Evolutionary conservation across 805 yeast genomes (phyloP), one percentile per base, ranked within the genome.

Genomic region (Kazachstania bromeliacearum): DNA sequence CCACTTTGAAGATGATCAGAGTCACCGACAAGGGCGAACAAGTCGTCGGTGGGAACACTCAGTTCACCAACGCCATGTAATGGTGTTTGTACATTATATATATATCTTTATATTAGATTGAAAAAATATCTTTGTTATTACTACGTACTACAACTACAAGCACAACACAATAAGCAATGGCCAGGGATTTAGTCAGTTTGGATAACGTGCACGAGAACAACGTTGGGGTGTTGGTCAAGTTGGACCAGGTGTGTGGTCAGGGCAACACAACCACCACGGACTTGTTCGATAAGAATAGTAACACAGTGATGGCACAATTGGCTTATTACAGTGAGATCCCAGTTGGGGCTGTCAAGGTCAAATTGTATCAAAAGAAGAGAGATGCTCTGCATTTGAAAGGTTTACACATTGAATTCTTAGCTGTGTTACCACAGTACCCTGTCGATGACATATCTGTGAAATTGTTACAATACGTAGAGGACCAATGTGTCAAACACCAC

Each of bases 321-420:
- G 82, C 79, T 0, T 82, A 67, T 59, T 80, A 68, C 57, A 71
- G 79, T 33, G 95, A 81, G 50, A 71, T 82, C 5, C 85, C 95
- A 6, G 89, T 85, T 4, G 95, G 92, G 12, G 79, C 77, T 4
- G 62, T 85, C 33, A 76, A 77, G 41, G 79, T 81, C 37, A 60
- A 70, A 36, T 66, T 68, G 38, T 64, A 73, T 15, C 47, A 62
- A 10, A 63, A 67, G 31, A 64, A 62, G n/a, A 47, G 65, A 4
- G 64, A 55, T 5, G 58, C 51, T 2, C 39, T 46, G 14, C 44
- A 56, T 19, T 79, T 82, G 6, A 68, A 70, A 33, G 67, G 71
- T 9, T 67, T 80, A 1, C 79, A 80, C 52, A 68, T 82, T 22
- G 82, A 80, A 54, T 66, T 78, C 0, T 51, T 82, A 21, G 85